Conservation (phyloP, 495 filamentous ascomycete species). For the Hypomontagnella submonticulosa region DNA sequence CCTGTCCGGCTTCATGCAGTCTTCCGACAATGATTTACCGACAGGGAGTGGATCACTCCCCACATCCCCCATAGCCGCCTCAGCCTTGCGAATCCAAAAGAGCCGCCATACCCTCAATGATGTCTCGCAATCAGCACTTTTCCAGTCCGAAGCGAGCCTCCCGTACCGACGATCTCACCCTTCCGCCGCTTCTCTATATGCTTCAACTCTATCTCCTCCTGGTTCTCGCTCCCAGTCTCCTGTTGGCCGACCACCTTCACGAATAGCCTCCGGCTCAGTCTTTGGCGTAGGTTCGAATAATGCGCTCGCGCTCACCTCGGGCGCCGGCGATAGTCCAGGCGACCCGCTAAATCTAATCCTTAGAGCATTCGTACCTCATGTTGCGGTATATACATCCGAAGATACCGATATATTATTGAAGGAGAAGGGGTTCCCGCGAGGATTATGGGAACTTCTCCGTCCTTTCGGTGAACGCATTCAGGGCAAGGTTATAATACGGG, state of each 20-base stretch:
- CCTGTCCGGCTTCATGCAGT: constrained; percentile 54
- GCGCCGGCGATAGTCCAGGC: constrained; percentile 60
- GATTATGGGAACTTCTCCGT: constrained; percentile 83
- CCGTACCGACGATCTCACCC: constrained; percentile 64
- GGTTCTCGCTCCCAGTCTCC: constrained; percentile 69
- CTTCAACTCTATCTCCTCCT: constrained; percentile 64
- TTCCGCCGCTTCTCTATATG: constrained; percentile 68
- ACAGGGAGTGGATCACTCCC: constrained; percentile 51
- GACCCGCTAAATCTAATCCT: constrained; percentile 81
- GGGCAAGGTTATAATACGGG: constrained; percentile 89
- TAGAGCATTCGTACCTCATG: constrained; percentile 85
- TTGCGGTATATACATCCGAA: constrained; percentile 82
- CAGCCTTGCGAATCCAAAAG: constrained; percentile 51
- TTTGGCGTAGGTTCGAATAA: constrained; percentile 56
- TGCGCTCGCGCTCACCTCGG: constrained; percentile 59
- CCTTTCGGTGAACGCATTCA: constrained; percentile 91
- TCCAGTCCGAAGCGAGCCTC: constrained; percentile 58
- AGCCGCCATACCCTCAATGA: constrained; percentile 51
- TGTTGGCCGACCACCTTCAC: constrained; percentile 65
- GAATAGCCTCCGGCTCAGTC: constrained; percentile 57
- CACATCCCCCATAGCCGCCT: constrained; percentile 55
- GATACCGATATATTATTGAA: constrained; percentile 83
- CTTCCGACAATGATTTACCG: constrained; percentile 56
- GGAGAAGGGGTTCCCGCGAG: constrained; percentile 85
- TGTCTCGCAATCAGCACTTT: constrained; percentile 46